Conservation (phyloP, 768 basidiomycete genomes). For the Xerocomellus dryophilus region DNA sequence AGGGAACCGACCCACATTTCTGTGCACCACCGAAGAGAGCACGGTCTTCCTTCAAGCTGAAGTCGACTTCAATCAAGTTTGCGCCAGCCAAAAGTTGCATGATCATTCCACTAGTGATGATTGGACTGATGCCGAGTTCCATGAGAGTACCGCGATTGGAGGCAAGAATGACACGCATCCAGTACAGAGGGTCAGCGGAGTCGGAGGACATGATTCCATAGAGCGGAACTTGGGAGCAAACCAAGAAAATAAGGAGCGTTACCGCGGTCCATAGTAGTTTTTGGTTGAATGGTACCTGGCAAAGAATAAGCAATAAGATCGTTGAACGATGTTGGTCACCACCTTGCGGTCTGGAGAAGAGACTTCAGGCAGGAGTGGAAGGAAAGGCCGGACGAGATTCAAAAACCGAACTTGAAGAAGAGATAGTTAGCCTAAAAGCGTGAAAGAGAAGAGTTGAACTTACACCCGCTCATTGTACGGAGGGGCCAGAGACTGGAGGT, state of each 20-base stretch:
- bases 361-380: constrained; percentile 95
- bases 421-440: background rate
- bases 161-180: constrained; percentile 99
- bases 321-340: constrained; percentile 13
- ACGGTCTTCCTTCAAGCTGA: constrained; percentile 93
- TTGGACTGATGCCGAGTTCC: constrained; percentile 98
- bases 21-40: constrained; percentile 95
- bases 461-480: constrained; percentile 76
- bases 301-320: constrained; percentile 1
- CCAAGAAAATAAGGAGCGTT: constrained; percentile 98
- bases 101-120: constrained; percentile 98
- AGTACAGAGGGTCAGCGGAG: constrained; percentile 97
- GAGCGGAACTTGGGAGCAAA: constrained; percentile 97
- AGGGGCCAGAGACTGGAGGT: constrained; percentile 22
- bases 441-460: constrained; percentile 29
- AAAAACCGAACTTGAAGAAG: constrained; percentile 75
- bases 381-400: constrained; percentile 96
- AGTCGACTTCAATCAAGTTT: constrained; percentile 97
- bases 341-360: constrained; percentile 98
- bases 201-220: constrained; percentile 99
- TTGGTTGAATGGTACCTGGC: constrained; percentile 95
- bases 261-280: constrained; percentile 99
- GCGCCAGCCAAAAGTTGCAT: constrained; percentile 99
- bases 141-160: constrained; percentile 98
- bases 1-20: constrained; percentile 64